Evolutionary conservation across 2,329 filamentous ascomycete genomes (phyloP).

Genomic region (Penicillium sclerotigenum): DNA sequence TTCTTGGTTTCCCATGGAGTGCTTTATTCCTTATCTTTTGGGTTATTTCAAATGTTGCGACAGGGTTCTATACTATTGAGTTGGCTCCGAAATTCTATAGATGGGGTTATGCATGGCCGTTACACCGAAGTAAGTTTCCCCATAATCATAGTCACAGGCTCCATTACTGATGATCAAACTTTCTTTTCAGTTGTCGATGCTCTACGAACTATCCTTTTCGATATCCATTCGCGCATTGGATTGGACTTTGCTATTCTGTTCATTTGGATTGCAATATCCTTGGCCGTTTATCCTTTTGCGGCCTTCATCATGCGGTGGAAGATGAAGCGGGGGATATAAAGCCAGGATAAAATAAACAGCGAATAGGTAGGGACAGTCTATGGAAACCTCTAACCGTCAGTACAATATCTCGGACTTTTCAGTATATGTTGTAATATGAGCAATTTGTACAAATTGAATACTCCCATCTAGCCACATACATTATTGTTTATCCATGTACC

Average conservation of each 20-base stretch:
- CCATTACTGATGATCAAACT: not conserved
- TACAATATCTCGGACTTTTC: not conserved
- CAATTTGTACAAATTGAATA: not conserved
- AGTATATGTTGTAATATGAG: not conserved
- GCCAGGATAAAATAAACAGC: not conserved
- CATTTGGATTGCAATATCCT: conserved; percentile 47
- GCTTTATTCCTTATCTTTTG: conserved; percentile 65
- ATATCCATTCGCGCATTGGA: conserved; percentile 56
- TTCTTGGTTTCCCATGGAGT: conserved; percentile 60
- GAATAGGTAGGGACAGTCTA: no score
- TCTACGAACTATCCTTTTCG: conserved; percentile 60
- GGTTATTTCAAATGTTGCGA: conserved; percentile 64
- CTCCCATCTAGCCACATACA: not conserved
- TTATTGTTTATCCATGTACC: not conserved
- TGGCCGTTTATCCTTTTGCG: conserved; percentile 29
- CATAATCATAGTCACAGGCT: not conserved
- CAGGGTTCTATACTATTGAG: conserved; percentile 58
- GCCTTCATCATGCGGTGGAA: conserved; percentile 34
- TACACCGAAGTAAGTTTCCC: conserved; percentile 52
- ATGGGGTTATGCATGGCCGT: conserved; percentile 63
- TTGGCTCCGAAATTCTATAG: conserved; percentile 58
- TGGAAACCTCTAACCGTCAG: not conserved
- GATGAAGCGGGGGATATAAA: conserved; percentile 24
- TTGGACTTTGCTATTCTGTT: conserved; percentile 61
- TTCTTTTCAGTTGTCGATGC: conserved; percentile 52